phyloP scores from a whole-genome alignment of 83 land plant genomes.

The Larix sibirica region DNA sequence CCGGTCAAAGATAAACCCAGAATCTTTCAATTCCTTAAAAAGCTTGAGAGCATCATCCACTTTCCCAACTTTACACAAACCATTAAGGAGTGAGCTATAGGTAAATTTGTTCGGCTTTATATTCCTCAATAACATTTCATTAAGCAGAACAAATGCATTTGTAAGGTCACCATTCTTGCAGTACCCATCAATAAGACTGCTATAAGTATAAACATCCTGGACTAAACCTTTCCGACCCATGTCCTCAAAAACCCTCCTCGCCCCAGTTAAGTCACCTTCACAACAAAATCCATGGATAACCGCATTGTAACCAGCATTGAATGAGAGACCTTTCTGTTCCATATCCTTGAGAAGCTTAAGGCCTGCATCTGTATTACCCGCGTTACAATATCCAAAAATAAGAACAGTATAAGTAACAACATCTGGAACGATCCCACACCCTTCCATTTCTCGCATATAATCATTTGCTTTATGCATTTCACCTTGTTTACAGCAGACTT shows the following conservation, averaged over 20 bases:
- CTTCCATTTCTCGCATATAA: constrained; percentile 28
- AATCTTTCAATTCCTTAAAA: constrained; percentile 29
- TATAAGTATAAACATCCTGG: constrained; percentile 21
- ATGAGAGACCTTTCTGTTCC: not conserved
- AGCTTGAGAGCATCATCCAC: constrained; percentile 23
- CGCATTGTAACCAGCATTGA: constrained; percentile 21
- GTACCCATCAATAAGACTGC: constrained; percentile 43
- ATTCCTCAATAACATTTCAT: constrained; percentile 40
- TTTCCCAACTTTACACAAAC: constrained; percentile 29
- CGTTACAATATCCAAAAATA: constrained; percentile 32
- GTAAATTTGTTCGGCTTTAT: constrained; percentile 33
- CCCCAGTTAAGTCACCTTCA: constrained; percentile 34
- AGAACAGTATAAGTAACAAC: constrained; percentile 24
- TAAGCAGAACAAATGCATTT: constrained; percentile 31
- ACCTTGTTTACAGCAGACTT: constrained; percentile 25
- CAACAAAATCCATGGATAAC: constrained; percentile 46
- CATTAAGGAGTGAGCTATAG: constrained; percentile 29
- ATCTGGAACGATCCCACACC: constrained; percentile 26
- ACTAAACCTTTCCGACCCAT: constrained; percentile 33
- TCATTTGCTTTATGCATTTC: constrained; percentile 21
- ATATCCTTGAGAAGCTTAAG: constrained; percentile 26
- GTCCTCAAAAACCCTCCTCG: constrained; percentile 33
- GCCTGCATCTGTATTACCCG: constrained; percentile 17
- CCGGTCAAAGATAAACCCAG: constrained; percentile 32
- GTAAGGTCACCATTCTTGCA: constrained; percentile 23